These are phyloP conservation scores for Immersiporthe knoxdaviesiana DNA, from an alignment of 2,329 filamentous ascomycete species.

Conservation along the genomic window DNA sequence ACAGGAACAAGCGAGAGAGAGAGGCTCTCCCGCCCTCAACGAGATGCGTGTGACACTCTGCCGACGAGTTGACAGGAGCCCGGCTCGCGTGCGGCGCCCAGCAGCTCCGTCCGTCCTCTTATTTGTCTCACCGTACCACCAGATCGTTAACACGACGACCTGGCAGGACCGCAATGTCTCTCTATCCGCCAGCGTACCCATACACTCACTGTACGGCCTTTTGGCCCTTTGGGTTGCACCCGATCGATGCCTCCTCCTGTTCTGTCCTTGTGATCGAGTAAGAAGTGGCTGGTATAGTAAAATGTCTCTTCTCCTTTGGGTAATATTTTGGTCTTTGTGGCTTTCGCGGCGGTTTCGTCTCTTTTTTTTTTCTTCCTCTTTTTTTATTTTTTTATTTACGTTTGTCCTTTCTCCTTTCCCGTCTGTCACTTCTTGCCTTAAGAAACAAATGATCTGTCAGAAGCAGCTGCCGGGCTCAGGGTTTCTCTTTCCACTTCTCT, in stretches of 20 bases:
- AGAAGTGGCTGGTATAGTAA: not conserved
- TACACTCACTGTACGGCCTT: slow-evolving; percentile 23
- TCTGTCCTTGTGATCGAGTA: slow-evolving; percentile 11
- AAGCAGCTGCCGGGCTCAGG: not conserved
- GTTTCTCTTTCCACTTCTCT: not conserved
- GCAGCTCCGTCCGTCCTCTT: not conserved
- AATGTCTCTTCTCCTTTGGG: not conserved
- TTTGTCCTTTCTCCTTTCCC: not conserved
- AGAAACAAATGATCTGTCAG: not conserved
- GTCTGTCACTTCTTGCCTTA: not conserved
- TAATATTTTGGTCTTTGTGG: not conserved
- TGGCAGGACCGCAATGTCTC: slow-evolving; percentile 23
- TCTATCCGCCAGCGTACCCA: slow-evolving; percentile 19
- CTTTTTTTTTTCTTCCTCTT: too few species aligned
- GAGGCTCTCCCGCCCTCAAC: not conserved
- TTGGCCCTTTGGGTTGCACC: slow-evolving; percentile 22
- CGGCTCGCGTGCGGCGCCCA: slow-evolving; percentile 15
- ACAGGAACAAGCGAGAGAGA: slow-evolving; percentile 10
- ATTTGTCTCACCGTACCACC: slow-evolving; percentile 23
- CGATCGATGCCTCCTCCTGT: slow-evolving; percentile 11
- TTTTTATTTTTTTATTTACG: not conserved
- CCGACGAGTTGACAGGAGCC: not conserved
- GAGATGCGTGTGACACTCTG: not conserved
- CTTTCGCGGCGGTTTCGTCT: not conserved
- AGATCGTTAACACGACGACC: slow-evolving; percentile 26